Percentiles rank a stretch among this genome's conserved stretches.
These are phyloP conservation scores for Leishmania braziliensis DNA, from an alignment of 208 protist species.

Conservation along the genomic window DNA sequence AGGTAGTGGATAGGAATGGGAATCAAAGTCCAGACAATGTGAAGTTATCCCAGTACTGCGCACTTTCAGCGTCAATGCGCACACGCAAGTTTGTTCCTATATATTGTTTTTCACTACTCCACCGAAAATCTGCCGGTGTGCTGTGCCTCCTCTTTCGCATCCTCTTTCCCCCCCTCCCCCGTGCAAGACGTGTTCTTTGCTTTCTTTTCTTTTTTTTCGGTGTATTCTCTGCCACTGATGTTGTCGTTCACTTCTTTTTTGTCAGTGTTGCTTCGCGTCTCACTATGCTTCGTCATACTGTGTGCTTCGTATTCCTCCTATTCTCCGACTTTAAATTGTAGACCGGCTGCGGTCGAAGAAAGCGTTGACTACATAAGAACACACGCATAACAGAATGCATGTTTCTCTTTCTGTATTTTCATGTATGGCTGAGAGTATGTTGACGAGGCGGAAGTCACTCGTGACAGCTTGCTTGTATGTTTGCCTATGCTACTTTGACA, in stretches of 20 bases:
- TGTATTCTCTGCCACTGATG: background rate
- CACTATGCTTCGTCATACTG: background rate
- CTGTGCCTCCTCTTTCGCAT: background rate
- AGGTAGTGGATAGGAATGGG: background rate
- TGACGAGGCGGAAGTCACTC: no score
- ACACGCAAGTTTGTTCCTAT: background rate
- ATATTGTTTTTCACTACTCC: background rate
- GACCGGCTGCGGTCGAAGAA: background rate
- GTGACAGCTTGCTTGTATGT: background rate
- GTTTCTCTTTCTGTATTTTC: background rate
- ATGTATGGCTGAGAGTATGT: background rate
- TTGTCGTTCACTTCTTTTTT: background rate
- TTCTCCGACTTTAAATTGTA: background rate
- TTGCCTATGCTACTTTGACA: background rate
- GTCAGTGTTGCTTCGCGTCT: background rate
- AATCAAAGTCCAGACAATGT: background rate
- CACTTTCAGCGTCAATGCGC: background rate
- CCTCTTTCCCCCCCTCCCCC: background rate
- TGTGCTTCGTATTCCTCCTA: background rate
- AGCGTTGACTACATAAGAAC: background rate
- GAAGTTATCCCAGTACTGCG: background rate
- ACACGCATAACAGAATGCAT: background rate
- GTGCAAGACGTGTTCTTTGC: background rate
- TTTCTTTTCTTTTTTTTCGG: background rate
- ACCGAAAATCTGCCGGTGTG: background rate